Conservation (phyloP, 352 stramenopile species). For the Phytophthora constricta region DNA sequence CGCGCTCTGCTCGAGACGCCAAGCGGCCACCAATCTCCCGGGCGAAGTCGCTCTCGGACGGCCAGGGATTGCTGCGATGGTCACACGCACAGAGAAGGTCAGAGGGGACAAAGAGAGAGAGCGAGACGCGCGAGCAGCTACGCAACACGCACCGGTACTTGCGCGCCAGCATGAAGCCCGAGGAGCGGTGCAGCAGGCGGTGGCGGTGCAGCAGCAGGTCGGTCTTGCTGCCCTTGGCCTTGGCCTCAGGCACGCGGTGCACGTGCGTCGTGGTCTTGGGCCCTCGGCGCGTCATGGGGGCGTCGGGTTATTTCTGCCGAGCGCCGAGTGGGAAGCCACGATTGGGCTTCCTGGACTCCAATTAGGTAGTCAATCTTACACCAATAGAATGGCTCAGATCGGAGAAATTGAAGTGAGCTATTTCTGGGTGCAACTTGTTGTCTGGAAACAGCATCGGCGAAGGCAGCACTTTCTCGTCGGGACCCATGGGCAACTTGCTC, state of each 20-base stretch:
- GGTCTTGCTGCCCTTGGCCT: slow-evolving; percentile 37
- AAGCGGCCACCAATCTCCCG: slow-evolving; percentile 33
- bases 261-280: slow-evolving; percentile 57
- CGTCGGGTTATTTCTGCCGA: slow-evolving; percentile 12
- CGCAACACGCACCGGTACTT: slow-evolving; percentile 73
- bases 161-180: slow-evolving; percentile 72
- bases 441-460: slow-evolving; percentile 9
- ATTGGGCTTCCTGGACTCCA: no score
- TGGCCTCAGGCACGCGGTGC: slow-evolving; percentile 44
- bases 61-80: slow-evolving; percentile 39
- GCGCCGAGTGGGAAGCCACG: background rate
- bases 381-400: background rate
- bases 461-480: background rate
- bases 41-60: slow-evolving; percentile 39
- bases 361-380: no score
- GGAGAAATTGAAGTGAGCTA: slow-evolving; percentile 35
- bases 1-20: slow-evolving; percentile 15
- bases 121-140: background rate
- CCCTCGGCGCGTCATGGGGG: slow-evolving; percentile 59
- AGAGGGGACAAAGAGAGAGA: slow-evolving; percentile 7
- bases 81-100: slow-evolving; percentile 2
- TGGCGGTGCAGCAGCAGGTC: slow-evolving; percentile 68
- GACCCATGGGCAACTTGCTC: slow-evolving; percentile 40
- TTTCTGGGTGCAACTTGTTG: slow-evolving; percentile 22
- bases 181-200: slow-evolving; percentile 65